Evolutionary conservation across 2,329 filamentous ascomycete species (phyloP).

Genomic region (Beauveria asiatica): DNA sequence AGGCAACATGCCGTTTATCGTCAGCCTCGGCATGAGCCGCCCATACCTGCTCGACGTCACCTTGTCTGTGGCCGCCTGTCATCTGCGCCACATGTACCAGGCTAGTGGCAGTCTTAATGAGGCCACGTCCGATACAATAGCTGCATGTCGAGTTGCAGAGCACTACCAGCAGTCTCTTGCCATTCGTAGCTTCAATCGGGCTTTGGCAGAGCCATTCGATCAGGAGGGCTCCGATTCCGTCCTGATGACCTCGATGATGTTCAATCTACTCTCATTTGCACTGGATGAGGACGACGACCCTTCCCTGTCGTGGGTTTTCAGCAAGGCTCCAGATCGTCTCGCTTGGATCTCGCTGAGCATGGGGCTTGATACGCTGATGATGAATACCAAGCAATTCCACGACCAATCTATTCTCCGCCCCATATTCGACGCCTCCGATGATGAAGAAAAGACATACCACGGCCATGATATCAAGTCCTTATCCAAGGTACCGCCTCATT

Average conservation of each 20-base stretch:
- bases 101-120: neutral
- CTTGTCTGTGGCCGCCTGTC: slow-evolving; percentile 18
- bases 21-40: slow-evolving; percentile 12
- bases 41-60: slow-evolving; percentile 17
- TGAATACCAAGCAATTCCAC: slow-evolving; percentile 14
- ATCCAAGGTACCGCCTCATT: slow-evolving; percentile 7
- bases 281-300: slow-evolving; percentile 12
- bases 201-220: slow-evolving; percentile 15
- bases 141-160: slow-evolving; percentile 15
- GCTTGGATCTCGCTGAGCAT: slow-evolving; percentile 19
- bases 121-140: neutral
- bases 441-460: slow-evolving; percentile 11
- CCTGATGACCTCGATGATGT: slow-evolving; percentile 17
- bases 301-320: slow-evolving; percentile 17
- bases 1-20: slow-evolving; percentile 9
- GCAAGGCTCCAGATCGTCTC: slow-evolving; percentile 12
- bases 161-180: slow-evolving; percentile 17
- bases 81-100: slow-evolving; percentile 15
- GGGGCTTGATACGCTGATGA: slow-evolving; percentile 17
- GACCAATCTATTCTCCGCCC: slow-evolving; percentile 14
- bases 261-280: slow-evolving; percentile 19
- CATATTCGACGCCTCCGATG: slow-evolving; percentile 13
- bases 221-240: slow-evolving; percentile 17
- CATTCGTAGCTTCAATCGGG: slow-evolving; percentile 15
- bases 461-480: slow-evolving; percentile 8